Evolutionary conservation across 2,329 filamentous ascomycete genomes (phyloP).

Genomic region (Diaporthe destruens): DNA sequence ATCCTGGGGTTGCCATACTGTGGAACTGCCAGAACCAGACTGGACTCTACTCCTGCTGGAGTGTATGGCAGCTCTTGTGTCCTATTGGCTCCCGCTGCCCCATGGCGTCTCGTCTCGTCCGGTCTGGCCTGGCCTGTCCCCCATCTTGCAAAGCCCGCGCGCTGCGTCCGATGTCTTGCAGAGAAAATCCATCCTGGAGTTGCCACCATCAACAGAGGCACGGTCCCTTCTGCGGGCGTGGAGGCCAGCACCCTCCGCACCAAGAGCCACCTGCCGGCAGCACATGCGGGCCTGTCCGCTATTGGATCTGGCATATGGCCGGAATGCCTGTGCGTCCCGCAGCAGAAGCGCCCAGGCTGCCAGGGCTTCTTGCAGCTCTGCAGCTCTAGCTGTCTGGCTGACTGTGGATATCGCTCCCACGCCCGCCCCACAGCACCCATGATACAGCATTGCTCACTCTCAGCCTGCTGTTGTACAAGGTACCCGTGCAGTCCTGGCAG

Average conservation of each 20-base stretch:
- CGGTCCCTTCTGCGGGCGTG: constrained; percentile 24
- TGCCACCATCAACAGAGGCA: constrained; percentile 27
- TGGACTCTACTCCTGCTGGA: not conserved
- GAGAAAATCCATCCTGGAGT: constrained; percentile 26
- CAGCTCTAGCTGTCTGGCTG: constrained; percentile 22
- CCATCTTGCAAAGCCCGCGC: constrained; percentile 20
- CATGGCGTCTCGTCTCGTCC: constrained; percentile 21
- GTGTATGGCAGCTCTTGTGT: not conserved
- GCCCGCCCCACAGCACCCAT: constrained; percentile 10
- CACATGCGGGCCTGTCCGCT: constrained; percentile 38
- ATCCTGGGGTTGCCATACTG: constrained; percentile 7
- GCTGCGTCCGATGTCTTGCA: constrained; percentile 35
- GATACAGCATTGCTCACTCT: constrained; percentile 14
- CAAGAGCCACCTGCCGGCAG: constrained; percentile 36
- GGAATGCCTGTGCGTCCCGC: constrained; percentile 35
- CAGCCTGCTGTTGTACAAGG: not conserved
- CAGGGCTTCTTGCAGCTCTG: constrained; percentile 39
- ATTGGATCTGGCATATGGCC: constrained; percentile 35
- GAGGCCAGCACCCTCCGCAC: constrained; percentile 19
- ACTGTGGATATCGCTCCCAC: constrained; percentile 32
- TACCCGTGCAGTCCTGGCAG: not conserved
- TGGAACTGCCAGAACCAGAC: not conserved
- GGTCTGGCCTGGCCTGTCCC: constrained; percentile 23
- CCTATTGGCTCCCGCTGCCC: constrained; percentile 10
- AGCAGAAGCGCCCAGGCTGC: constrained; percentile 37